phyloP scores from a whole-genome alignment of 148 eudicot species.

The Chenopodium album region DNA sequence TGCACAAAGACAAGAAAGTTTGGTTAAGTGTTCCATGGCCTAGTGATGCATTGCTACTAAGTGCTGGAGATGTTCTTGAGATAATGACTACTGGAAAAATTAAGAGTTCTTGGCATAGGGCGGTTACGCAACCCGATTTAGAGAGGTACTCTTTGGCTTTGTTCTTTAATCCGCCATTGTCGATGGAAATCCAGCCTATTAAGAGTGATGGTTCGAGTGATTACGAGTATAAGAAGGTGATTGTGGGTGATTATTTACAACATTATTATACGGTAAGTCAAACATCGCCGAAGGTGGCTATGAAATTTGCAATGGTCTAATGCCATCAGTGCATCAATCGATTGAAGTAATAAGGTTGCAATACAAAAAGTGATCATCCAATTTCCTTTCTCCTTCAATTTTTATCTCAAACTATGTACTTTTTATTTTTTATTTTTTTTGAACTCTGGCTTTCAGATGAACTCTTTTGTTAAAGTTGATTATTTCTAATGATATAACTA shows the following conservation, averaged over 20 bases:
- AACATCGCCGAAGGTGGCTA: constrained; percentile 15
- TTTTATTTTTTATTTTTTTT: too few species aligned
- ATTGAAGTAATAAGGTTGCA: background rate
- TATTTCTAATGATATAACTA: too few species aligned
- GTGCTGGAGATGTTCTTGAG: constrained; percentile 30
- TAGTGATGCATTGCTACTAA: constrained; percentile 18
- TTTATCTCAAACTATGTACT: too few species aligned
- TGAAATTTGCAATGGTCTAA: constrained; percentile 18
- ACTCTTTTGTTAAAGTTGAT: too few species aligned
- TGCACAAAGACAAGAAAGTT: constrained; percentile 16
- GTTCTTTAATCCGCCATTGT: constrained; percentile 22
- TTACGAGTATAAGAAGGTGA: constrained; percentile 26
- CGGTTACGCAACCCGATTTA: constrained; percentile 22
- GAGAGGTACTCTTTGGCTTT: constrained; percentile 30
- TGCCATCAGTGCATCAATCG: background rate
- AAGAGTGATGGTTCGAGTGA: background rate
- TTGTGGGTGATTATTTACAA: constrained; percentile 25
- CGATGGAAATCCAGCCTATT: constrained; percentile 23
- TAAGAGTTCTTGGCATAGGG: constrained; percentile 25
- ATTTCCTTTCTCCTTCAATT: too few species aligned
- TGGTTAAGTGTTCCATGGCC: constrained; percentile 33
- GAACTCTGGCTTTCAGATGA: too few species aligned
- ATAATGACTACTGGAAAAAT: constrained; percentile 32
- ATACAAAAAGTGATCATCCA: too few species aligned
- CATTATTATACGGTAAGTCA: constrained; percentile 25